Percentiles rank a stretch among this genome's conserved stretches.
Conservation (phyloP, 331 rosid species). For the Stylosanthes scabra region DNA sequence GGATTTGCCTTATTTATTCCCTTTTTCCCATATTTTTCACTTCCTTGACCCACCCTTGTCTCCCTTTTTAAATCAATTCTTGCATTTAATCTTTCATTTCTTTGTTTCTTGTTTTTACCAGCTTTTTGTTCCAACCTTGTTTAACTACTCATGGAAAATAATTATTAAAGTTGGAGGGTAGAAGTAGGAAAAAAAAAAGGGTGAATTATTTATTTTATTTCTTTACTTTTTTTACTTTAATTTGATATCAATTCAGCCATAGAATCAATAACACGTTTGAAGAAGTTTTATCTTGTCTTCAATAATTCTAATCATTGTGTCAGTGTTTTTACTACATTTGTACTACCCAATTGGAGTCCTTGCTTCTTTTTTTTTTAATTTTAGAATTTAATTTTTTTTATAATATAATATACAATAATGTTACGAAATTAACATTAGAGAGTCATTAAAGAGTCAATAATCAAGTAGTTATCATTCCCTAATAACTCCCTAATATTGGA, state of each 20-base stretch:
- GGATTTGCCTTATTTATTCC: constrained; percentile 29
- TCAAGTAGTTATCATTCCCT: no score
- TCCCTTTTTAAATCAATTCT: constrained; percentile 19
- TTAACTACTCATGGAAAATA: constrained; percentile 34
- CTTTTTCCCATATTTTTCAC: not conserved
- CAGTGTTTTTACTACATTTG: constrained; percentile 2
- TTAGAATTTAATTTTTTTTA: not conserved
- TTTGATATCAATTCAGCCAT: not conserved
- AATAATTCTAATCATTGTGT: not conserved
- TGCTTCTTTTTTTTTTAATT: not conserved
- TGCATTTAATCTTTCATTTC: not conserved
- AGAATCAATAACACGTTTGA: not conserved
- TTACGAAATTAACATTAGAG: no score
- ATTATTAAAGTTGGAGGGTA: constrained; percentile 24
- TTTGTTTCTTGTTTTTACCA: constrained; percentile 11
- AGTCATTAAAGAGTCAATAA: no score
- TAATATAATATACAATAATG: not conserved
- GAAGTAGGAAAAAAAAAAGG: not conserved
- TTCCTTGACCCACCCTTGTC: constrained; percentile 27
- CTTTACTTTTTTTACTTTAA: not conserved
- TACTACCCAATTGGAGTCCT: not conserved
- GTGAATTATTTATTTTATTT: not conserved
- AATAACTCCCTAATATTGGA: no score
- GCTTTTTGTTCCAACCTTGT: constrained; percentile 38
- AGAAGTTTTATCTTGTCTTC: constrained; percentile 1